phyloP scores from a whole-genome alignment of 768 basidiomycete species.

The Trametes villosa region DNA sequence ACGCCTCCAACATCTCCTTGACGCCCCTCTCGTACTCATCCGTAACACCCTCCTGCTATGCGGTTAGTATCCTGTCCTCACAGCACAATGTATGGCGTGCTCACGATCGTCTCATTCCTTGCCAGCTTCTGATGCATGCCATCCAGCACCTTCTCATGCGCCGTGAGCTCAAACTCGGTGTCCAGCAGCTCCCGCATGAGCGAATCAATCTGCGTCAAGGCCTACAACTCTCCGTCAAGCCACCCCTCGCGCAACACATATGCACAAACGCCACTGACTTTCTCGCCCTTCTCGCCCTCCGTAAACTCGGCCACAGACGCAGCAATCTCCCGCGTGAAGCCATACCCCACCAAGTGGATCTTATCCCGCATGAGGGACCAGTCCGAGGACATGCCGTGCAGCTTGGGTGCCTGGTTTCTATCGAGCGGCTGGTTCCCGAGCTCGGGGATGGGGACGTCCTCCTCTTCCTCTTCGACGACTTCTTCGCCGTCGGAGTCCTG shows the following conservation, averaged over 20 bases:
- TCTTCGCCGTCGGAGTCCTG: conserved; percentile 45
- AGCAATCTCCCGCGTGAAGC: conserved; percentile 55
- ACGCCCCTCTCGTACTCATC: conserved; percentile 56
- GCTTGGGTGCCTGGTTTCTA: conserved; percentile 51
- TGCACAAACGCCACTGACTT: conserved; percentile 44
- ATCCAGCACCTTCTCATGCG: conserved; percentile 57
- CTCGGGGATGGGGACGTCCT: conserved; percentile 50
- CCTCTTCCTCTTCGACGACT: conserved; percentile 25
- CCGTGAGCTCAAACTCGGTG: conserved; percentile 60
- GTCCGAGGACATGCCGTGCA: conserved; percentile 62
- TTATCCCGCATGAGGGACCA: conserved; percentile 61
- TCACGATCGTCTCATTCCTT: conserved; percentile 61
- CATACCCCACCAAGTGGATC: conserved; percentile 48
- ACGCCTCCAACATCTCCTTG: conserved; percentile 46
- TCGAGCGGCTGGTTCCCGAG: conserved; percentile 71
- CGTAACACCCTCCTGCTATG: conserved; percentile 53
- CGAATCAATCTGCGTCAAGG: conserved; percentile 60
- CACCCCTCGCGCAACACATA: background rate
- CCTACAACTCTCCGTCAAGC: conserved; percentile 41
- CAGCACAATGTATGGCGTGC: conserved; percentile 30
- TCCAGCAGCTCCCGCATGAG: conserved; percentile 75
- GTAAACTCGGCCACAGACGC: conserved; percentile 64
- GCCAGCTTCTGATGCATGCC: conserved; percentile 60
- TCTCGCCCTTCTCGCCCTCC: conserved; percentile 53
- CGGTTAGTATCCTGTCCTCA: background rate